These are phyloP conservation scores for Hyphopichia fennica DNA, from an alignment of 1,139 yeast genomes.

Conservation along the genomic window DNA sequence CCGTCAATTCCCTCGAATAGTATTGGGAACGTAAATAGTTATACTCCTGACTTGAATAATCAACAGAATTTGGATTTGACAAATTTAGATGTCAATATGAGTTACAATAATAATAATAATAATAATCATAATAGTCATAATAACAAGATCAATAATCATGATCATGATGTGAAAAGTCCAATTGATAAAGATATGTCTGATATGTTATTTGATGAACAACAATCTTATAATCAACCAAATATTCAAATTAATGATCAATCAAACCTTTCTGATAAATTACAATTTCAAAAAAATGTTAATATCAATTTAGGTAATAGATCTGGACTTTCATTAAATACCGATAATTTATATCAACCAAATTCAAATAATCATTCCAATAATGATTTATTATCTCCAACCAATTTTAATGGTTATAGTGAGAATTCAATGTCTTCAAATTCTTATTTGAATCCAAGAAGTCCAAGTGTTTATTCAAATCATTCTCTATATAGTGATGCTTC, in stretches of 20 bases:
- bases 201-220: background rate
- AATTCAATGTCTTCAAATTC: background rate
- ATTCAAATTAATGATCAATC: background rate
- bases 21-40: too few relatives aligned
- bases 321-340: constrained; percentile 8
- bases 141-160: too few relatives aligned
- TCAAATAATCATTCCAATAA: constrained; percentile 5
- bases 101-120: too few relatives aligned
- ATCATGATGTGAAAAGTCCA: background rate
- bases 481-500: constrained; percentile 38
- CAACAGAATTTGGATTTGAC: too few relatives aligned
- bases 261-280: background rate
- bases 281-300: constrained; percentile 9
- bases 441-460: constrained; percentile 16
- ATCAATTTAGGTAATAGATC: constrained; percentile 7
- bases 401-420: constrained; percentile 2
- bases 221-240: constrained; percentile 1
- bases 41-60: too few relatives aligned
- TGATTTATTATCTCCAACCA: constrained; percentile 4
- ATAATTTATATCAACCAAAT: constrained; percentile 8
- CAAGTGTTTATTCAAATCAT: constrained; percentile 22
- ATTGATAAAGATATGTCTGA: background rate
- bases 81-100: too few relatives aligned
- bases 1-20: background rate
- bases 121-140: too few relatives aligned